Base-by-base conservation (phyloP, 2,329 filamentous ascomycete genomes). In the Cladosporium sp. region DNA sequence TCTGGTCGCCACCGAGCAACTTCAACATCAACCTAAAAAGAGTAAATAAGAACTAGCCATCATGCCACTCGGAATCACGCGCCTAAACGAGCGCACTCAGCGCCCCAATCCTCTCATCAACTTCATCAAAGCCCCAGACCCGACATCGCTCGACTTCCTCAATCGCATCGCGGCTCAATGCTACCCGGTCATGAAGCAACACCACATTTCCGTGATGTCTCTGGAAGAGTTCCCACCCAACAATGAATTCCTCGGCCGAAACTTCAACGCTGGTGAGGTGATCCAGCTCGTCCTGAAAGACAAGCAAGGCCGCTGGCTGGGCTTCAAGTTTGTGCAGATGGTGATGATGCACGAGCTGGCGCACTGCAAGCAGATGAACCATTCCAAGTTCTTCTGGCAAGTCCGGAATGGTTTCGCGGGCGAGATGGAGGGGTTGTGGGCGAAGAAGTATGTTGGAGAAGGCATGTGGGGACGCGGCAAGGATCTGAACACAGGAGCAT, bases 291-390 rank as follows among this genome's bases (percentile, higher is more conserved):
- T 96, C 1, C 84, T 96, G 30, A 90, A 89, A 71, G 87, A 90
- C 0, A 85, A 87, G 30, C 67, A 85, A 81, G 83, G 82, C 8
- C 71, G 77, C 66, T 96, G 92, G 92, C 81, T 96, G 26, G 90
- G 91, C 0, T 93, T 95, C 74, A 83, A 87, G 68, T 92, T 93
- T 74, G 91, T 96, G 18, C 91, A 95, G 78, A 94, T 95, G 91
- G 92, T 96, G 70, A 96, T 96, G 92, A 93, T 96, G 87, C 92
- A 96, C 76, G 92, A 95, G 74, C 82, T 96, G 34, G 92, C 92
- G 3, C 92, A 96, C 77, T 93, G 91, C 83, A 90, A 92, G 77
- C 90, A 96, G 76, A 96, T 96, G 93, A 96, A 96, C 76, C 92
- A 96, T 76, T 90, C 88, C 1, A 85, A 86, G 65, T 87, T 86